Conservation (phyloP, 768 basidiomycete genomes). For the Tylopilus cervinicoccineus region DNA sequence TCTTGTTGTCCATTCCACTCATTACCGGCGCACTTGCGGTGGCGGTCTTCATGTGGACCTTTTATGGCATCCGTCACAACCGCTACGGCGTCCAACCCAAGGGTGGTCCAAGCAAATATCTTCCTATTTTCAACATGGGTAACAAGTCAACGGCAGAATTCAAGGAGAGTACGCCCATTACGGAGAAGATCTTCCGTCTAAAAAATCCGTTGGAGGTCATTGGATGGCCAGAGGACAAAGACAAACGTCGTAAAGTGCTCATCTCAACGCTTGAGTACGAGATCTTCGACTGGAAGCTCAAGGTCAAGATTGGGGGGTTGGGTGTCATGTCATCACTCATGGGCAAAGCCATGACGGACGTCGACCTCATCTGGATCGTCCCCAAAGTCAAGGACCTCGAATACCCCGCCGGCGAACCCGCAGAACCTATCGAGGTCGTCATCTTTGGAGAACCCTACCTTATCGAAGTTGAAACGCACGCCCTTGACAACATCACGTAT, state of each 20-base stretch:
- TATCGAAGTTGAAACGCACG: constrained; percentile 92
- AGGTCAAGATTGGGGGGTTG: constrained; percentile 96
- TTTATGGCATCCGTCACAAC: constrained; percentile 95
- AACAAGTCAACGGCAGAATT: constrained; percentile 68
- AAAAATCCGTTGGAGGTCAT: constrained; percentile 71
- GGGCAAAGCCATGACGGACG: constrained; percentile 98
- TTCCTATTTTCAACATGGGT: constrained; percentile 72
- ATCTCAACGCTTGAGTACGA: constrained; percentile 95
- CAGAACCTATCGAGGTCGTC: constrained; percentile 92
- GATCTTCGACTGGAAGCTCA: constrained; percentile 95
- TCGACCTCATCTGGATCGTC: constrained; percentile 89
- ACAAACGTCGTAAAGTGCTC: constrained; percentile 86
- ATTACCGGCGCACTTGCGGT: constrained; percentile 84
- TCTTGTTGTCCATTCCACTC: constrained; percentile 76
- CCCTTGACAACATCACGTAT: constrained; percentile 92
- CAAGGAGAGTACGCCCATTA: constrained; percentile 56
- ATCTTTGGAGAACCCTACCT: constrained; percentile 95
- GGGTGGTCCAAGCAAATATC: constrained; percentile 69
- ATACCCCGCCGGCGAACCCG: constrained; percentile 87
- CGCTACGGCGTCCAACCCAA: constrained; percentile 81
- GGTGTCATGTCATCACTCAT: constrained; percentile 98
- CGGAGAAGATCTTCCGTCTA: constrained; percentile 69
- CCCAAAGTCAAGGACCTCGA: constrained; percentile 95
- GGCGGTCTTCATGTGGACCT: constrained; percentile 88
- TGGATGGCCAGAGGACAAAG: constrained; percentile 94